Evolutionary conservation across 768 basidiomycete species (phyloP), one percentile per base, ranked within the genome.

Genomic region (Tubosaeta brunneosetosa): DNA sequence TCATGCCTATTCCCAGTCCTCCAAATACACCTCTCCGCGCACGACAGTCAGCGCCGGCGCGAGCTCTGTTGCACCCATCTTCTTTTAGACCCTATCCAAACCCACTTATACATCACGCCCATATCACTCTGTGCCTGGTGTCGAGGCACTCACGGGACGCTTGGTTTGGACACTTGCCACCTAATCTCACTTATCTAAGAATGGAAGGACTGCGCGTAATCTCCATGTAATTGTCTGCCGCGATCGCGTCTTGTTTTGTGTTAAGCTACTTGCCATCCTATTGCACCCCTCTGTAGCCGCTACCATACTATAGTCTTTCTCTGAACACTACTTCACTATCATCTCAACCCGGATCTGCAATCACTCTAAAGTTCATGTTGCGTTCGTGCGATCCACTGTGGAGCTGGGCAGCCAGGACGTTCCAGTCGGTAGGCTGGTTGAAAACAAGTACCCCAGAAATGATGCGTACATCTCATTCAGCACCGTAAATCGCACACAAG

Each of bases 21-120:
- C 67, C 53, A 61, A 60, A 47, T 54, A 53, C 47, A 53, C 58
- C 19, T 36, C 69, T 3, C 41, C 62, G 22, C 60, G 55, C 55
- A 72, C 72, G 22, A 73, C 74, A 12, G 76, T 84, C 50, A 75
- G 75, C 51, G 75, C 75, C 14, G 74, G 74, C 42, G 82, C 82
- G 41, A 73, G 76, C 37, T 66, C 74, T 16, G 76, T 72, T 27
- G 82, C 77, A 41, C 74, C 83, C 44, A 77, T 81, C 33, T 83
- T 85, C 72, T 85, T 85, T 72, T 85, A 66, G 74, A 27, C 4
- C 3, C 43, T 14, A 9, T 6, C 6, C 14, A 36, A 36, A 37
- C n/a, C 36, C n/a, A 17, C 36, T 17, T 14, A 7, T 36, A 16
- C 14, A 16, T 34, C 34, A 34, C 36, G 27, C 25, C 57, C 46